Conservation (phyloP, 257 asterid genomes). For the Marsdenia floribunda region DNA sequence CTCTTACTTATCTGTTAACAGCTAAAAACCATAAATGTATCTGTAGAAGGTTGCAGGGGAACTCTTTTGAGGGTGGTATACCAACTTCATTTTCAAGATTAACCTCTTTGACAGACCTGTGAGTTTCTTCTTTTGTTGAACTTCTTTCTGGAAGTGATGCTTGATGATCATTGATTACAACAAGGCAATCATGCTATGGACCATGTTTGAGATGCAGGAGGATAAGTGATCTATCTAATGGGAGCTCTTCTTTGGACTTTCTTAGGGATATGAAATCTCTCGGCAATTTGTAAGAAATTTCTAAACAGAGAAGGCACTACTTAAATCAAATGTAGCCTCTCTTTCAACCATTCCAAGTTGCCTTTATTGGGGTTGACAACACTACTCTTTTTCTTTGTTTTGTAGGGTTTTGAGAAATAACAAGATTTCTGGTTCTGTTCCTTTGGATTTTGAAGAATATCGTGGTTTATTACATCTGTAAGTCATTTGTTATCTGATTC, state of each 20-base stretch:
- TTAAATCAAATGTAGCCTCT: constrained; percentile 1
- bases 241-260: constrained; percentile 65
- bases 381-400: background rate
- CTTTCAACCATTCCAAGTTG: background rate
- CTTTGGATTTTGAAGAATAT: constrained; percentile 47
- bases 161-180: background rate
- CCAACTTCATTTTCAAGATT: constrained; percentile 65
- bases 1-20: constrained; percentile 12
- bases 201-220: constrained; percentile 41
- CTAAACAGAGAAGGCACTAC: constrained; percentile 2
- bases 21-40: constrained; percentile 3
- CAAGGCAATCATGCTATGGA: constrained; percentile 18
- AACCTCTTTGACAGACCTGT: constrained; percentile 56
- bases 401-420: constrained; percentile 70
- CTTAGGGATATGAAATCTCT: constrained; percentile 43
- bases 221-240: constrained; percentile 68
- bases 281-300: constrained; percentile 49
- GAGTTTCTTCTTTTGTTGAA: constrained; percentile 22
- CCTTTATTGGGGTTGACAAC: constrained; percentile 6
- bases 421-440: constrained; percentile 70
- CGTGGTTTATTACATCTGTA: constrained; percentile 50
- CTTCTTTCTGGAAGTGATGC: constrained; percentile 2
- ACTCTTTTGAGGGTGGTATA: constrained; percentile 69
- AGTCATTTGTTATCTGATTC: constrained; percentile 24
- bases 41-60: constrained; percentile 75